These are phyloP conservation scores for Microcos paniculata DNA, from an alignment of 345 rosid genomes.

Conservation along the genomic window DNA sequence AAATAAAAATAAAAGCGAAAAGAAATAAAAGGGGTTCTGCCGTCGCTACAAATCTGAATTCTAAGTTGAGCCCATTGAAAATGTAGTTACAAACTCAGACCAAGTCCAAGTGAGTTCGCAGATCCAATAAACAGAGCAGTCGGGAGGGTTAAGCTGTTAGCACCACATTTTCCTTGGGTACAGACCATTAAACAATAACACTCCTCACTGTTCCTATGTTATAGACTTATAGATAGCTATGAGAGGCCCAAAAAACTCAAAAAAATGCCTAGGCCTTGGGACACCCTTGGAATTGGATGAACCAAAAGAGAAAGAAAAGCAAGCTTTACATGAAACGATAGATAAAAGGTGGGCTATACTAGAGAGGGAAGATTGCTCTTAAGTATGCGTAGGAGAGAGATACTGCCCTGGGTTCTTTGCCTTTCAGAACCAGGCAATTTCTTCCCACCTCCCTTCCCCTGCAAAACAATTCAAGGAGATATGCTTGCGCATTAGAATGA, in stretches of 20 bases:
- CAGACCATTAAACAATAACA: neutral
- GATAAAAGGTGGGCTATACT: conserved; percentile 12
- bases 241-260: neutral
- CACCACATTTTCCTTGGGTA: neutral
- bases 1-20: neutral
- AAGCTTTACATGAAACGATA: neutral
- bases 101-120: neutral
- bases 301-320: no score
- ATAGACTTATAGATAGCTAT: neutral
- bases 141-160: neutral
- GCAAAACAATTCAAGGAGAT: conserved; percentile 13
- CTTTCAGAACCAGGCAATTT: conserved; percentile 31
- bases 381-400: conserved; percentile 61
- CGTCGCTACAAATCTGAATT: neutral
- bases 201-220: neutral
- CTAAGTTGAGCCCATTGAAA: neutral
- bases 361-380: conserved; percentile 41
- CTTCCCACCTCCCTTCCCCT: conserved; percentile 63
- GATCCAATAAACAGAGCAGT: neutral
- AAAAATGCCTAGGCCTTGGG: no score
- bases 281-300: no score
- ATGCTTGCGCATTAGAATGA: conserved; percentile 11
- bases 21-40: no score
- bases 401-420: conserved; percentile 68
- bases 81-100: neutral